Percentiles rank a stretch among this genome's conserved stretches.
These are phyloP conservation scores for Paraphysoderma sedebokerense DNA, from an alignment of 371 early-diverging fungal genomes.

Conservation along the genomic window DNA sequence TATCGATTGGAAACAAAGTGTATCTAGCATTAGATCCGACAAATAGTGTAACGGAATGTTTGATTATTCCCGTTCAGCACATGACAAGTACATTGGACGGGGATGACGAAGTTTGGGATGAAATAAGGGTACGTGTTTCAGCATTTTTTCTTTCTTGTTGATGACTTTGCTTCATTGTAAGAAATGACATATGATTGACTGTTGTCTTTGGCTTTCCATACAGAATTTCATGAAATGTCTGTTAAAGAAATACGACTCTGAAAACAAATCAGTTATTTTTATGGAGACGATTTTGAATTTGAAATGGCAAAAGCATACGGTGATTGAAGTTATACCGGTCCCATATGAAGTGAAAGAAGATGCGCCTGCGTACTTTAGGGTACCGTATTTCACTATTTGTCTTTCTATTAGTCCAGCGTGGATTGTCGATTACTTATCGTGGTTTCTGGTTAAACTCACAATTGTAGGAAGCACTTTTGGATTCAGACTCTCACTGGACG, in stretches of 20 bases:
- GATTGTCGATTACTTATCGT: background rate
- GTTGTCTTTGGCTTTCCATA: background rate
- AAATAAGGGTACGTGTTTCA: constrained; percentile 45
- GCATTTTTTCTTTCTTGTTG: background rate
- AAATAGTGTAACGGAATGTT: constrained; percentile 58
- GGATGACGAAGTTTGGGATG: constrained; percentile 84
- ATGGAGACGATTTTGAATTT: constrained; percentile 70
- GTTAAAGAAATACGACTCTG: constrained; percentile 60
- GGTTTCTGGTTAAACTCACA: background rate
- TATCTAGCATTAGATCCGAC: constrained; percentile 64
- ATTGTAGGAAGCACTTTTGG: constrained; percentile 55
- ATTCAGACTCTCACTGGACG: constrained; percentile 72
- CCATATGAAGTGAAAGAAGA: constrained; percentile 54
- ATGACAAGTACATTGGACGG: constrained; percentile 57
- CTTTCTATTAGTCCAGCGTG: too few species aligned
- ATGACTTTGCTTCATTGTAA: background rate
- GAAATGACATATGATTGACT: background rate
- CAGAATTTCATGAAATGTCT: constrained; percentile 89
- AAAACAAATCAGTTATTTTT: constrained; percentile 56
- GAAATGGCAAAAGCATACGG: constrained; percentile 51
- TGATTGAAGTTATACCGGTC: constrained; percentile 82
- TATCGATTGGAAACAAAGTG: constrained; percentile 53
- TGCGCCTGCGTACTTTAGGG: constrained; percentile 69
- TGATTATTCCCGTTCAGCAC: constrained; percentile 81
- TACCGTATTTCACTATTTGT: background rate